Base-by-base conservation (phyloP, 306 rosid species). In the Pterocarpus macrocarpus region DNA sequence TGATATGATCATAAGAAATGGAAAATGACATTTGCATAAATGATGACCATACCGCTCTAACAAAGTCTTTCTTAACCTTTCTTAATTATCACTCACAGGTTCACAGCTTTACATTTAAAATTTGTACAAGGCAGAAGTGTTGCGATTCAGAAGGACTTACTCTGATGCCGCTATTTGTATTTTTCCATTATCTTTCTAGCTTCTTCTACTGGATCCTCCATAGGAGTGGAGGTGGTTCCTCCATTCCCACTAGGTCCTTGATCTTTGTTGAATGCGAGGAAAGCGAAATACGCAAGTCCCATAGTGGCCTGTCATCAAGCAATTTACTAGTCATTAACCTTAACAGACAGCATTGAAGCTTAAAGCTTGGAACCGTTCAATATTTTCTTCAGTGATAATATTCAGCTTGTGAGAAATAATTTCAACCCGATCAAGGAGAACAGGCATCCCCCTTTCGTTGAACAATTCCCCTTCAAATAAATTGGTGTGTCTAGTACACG, bases 151-250 rank as follows among this genome's bases (percentile, higher is more conserved):
- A 80, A 81, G 35, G 56, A 82, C 85, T 83, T 80, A 50, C 85
- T 65, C 71, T 33, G 56, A 38, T 58, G 53, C 14, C 43, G 57
- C 83, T 90, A 95, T 90, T 93, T 91, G 87, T 95, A 95, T 91
- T 95, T 95, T 8, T 95, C 98, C 99, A 95, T 95, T 81, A 95
- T 95, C 88, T 84, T 93, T 76, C 85, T 81, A 39, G 99, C 99
- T 82, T 93, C 98, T 86, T 95, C 98, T n/a, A 88, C 86, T 41
- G 92, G 88, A 68, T 95, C 98, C 1, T 89, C 97, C 49, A 88
- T 79, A 7, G 92, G 72, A 32, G 86, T 50, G 45, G 85, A 14
- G 43, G 81, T 57, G 62, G 84, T 74, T 62, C 82, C 93, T 59
- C 82, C 82, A 4, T 86, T 79, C 3, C 73, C 83, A 4, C 75